Percentiles rank a stretch among this genome's conserved stretches.
phyloP scores from a whole-genome alignment of 192 early-diverging fungal species.

The Backusella australiensis region DNA sequence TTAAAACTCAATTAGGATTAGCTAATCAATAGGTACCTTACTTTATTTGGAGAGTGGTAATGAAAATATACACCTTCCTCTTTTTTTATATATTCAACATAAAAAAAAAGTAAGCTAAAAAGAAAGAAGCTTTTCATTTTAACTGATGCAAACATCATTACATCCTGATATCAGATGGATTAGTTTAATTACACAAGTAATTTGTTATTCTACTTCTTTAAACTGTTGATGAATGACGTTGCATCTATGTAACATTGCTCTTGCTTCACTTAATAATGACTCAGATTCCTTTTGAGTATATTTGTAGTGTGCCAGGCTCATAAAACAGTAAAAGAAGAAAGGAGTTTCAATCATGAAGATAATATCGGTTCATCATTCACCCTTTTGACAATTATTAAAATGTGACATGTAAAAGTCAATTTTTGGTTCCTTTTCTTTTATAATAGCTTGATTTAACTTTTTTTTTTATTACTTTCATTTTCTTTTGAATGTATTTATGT shows the following conservation, averaged over 20 bases:
- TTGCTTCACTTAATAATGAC: background rate
- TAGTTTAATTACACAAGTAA: background rate
- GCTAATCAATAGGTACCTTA: background rate
- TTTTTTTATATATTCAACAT: background rate
- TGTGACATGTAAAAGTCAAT: background rate
- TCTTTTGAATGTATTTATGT: background rate
- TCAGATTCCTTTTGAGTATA: conserved; percentile 1
- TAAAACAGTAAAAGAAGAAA: too few relatives aligned
- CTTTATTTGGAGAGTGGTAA: background rate
- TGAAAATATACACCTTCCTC: background rate
- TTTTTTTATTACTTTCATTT: background rate
- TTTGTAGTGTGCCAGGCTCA: background rate
- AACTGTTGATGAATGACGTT: background rate
- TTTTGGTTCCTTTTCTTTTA: background rate
- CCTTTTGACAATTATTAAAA: background rate
- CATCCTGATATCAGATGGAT: background rate
- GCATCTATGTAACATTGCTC: background rate
- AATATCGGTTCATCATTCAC: background rate
- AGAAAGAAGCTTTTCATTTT: background rate
- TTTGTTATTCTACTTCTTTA: background rate
- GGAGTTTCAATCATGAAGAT: background rate
- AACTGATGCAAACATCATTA: background rate
- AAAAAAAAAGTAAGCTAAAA: background rate
- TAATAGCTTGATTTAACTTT: background rate
- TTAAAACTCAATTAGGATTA: background rate